Base-by-base conservation (phyloP, 179 eudicot genomes). In the Beta lomatogona region DNA sequence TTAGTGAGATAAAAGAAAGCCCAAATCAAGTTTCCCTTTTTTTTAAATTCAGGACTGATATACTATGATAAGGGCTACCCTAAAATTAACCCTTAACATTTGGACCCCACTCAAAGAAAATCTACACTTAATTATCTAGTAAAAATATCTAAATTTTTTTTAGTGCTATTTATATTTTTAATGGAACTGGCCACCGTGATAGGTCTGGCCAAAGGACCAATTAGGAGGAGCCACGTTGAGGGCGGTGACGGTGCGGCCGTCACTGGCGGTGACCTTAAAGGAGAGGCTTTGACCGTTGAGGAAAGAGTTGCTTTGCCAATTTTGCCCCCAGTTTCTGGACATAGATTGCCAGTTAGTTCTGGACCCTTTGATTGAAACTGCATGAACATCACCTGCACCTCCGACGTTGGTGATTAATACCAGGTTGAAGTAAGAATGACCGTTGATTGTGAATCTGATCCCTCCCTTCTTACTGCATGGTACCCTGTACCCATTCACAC, bases 241-340 rank as follows among this genome's bases (percentile, higher is more conserved):
- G 59, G 86, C 84, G 64, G 86, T 77, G 48, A 86, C 78, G 3
- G 89, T 88, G 19, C 83, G 86, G 11, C 89, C 88, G 60, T 88
- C 87, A 59, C 90, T 85, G 46, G 85, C 81, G 71, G 90, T 88
- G 76, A 88, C 88, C 77, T 75, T 82, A 76, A 85, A 85, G 22
- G 88, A 86, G 12, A 86, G 88, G 73, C 63, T 61, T 64, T 86
- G 91, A 6, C 88, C 87, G 69, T 88, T 79, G 44, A 88, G 89
- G 52, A 31, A 76, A 63, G 84, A 84, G 89, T 85, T 86, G 88
- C 85, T 85, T 83, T 88, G 91, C 91, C 91, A 88, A 65, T 88
- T 88, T 66, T 86, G 89, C 0, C 91, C 91, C 90, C 90, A 88
- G 80, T 88, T 88, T 63, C 90, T 76, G 0, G 90, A 88, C 90